Base-by-base conservation (phyloP, 345 rosid species). In the Gossypioides kirkii region DNA sequence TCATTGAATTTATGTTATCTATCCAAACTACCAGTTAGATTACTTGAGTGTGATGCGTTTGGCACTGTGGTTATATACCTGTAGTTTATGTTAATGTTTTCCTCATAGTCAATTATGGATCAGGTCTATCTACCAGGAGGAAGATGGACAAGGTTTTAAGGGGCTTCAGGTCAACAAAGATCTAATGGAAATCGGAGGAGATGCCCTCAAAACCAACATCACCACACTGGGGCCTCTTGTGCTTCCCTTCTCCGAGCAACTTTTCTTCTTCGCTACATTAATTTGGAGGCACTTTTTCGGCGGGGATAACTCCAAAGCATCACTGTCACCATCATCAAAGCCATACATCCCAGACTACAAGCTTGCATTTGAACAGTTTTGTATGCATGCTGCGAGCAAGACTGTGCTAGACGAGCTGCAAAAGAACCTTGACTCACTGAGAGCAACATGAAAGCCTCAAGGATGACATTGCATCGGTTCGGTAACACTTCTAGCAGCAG, bases 401-500 rank as follows among this genome's bases (percentile, higher is more conserved):
- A 75, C 82, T 0, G 89, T 92, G 72, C 87, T 94, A 2, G 95
- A 94, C 42, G 97, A 91, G 87, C 90, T 94, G 50, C 91, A 89
- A 70, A 84, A 89, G 78, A 94, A 94, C 81, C 92, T 92, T 23
- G 93, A 84, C 84, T 94, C 61, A 94, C 91, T 55, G 93, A 87
- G 38, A 74, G 77, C 65, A 90, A 94, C 87, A 80, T 90, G 82
- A 97, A 94, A 77, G 89, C 97, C 25, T 92, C 97, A 0, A 86
- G 92, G 82, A 92, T 92, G 98, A 85, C 97, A 1, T 76, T 90
- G 36, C 93, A 92, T 60, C 85, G 97, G 70, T 94, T 90, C 68
- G 98, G 98, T 7, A 90, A 94, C 88, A 92, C 98, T 0, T 92
- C 95, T 0, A 94, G 98, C 78, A 90, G 98, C 77, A 90, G 95